Conservation (phyloP, 768 basidiomycete species). For the Kwoniella bestiolae region DNA sequence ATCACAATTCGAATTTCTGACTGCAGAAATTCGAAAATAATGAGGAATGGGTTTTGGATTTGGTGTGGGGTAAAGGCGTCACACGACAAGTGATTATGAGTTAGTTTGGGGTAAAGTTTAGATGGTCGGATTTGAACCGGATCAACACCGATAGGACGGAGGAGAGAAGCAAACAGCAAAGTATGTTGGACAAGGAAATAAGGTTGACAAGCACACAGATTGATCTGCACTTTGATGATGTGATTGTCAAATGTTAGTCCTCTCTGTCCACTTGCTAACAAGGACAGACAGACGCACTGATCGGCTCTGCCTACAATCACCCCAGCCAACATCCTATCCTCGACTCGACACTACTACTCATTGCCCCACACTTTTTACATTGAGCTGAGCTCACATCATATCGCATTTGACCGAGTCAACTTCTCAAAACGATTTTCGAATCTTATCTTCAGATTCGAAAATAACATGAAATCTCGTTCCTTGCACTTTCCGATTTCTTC, state of each 20-base stretch:
- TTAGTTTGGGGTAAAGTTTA: background rate
- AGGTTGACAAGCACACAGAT: too few relatives aligned
- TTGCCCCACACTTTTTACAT: background rate
- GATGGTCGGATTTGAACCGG: background rate
- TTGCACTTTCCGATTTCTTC: slow-evolving; percentile 8
- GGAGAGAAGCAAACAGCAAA: background rate
- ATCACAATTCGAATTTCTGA: too few relatives aligned
- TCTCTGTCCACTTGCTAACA: too few relatives aligned
- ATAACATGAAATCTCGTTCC: slow-evolving; percentile 1
- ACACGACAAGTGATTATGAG: background rate
- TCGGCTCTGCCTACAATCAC: background rate
- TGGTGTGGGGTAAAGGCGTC: slow-evolving; percentile 10
- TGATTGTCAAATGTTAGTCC: too few relatives aligned
- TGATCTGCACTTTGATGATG: background rate
- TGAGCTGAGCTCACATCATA: background rate
- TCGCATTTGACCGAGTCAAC: background rate
- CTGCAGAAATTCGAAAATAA: slow-evolving; percentile 4
- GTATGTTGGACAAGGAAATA: background rate
- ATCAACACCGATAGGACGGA: background rate
- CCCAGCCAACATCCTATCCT: background rate
- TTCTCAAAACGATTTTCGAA: slow-evolving; percentile 1
- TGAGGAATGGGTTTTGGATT: background rate
- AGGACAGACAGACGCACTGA: background rate
- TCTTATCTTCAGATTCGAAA: slow-evolving; percentile 7
- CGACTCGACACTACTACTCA: background rate